These are phyloP conservation scores for Mortierella polycephala DNA, from an alignment of 371 early-diverging fungal species.

Conservation along the genomic window DNA sequence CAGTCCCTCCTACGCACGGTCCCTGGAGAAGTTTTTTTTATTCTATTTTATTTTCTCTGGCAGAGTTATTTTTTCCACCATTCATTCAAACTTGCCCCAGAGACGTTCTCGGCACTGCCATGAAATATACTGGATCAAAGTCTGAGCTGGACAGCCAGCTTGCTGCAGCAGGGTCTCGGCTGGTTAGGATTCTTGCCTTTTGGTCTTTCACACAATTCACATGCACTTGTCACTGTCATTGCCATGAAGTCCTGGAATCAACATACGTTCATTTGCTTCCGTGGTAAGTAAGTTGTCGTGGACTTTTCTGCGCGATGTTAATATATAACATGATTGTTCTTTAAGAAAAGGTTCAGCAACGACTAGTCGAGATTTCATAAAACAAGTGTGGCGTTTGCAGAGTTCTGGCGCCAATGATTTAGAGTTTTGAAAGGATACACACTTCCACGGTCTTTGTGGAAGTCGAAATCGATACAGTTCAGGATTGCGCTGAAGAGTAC, in stretches of 20 bases:
- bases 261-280: neutral
- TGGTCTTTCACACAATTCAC: neutral
- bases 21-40: no score
- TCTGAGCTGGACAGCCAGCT: conserved; percentile 25
- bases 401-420: conserved; percentile 45
- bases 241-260: neutral
- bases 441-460: conserved; percentile 30
- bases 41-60: no score
- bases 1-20: no score
- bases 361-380: neutral
- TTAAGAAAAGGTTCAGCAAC: no score
- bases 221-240: neutral
- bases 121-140: conserved; percentile 26
- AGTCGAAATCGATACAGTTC: conserved; percentile 44
- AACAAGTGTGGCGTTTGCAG: conserved; percentile 55
- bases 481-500: conserved; percentile 20
- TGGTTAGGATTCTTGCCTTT: conserved; percentile 15
- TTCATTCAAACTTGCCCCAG: no score
- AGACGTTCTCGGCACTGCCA: conserved; percentile 2
- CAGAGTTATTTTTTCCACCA: no score
- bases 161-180: conserved; percentile 29
- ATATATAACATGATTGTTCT: neutral
- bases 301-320: conserved; percentile 58
- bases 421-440: conserved; percentile 29
- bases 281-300: conserved; percentile 35